A percentile compares a stretch with the other conserved stretches of the same genome.
Evolutionary conservation across 805 yeast genomes (phyloP).

Genomic region (Teunomyces lycoperdinae): DNA sequence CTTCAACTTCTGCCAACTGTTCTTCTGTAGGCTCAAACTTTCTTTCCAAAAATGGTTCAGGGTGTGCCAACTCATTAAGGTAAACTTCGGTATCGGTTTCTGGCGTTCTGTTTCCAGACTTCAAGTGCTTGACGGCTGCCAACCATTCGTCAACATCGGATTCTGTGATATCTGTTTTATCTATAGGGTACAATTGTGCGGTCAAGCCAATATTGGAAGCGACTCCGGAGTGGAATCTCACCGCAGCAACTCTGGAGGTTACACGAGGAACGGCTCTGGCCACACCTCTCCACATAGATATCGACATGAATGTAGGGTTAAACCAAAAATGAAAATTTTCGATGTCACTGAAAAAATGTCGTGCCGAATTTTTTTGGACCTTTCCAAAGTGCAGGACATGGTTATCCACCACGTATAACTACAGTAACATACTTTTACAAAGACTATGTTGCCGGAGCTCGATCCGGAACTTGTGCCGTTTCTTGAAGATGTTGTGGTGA

Average conservation of each 20-base stretch:
- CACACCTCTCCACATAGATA: constrained; percentile 1
- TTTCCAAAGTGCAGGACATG: not conserved
- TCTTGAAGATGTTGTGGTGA: constrained; percentile 1
- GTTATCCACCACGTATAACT: not conserved
- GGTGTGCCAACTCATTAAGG: constrained; percentile 36
- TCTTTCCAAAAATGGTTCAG: constrained; percentile 32
- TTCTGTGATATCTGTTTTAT: constrained; percentile 36
- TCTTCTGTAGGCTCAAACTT: constrained; percentile 58
- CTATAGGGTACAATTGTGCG: constrained; percentile 37
- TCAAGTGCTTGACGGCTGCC: constrained; percentile 40
- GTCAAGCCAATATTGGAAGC: constrained; percentile 17
- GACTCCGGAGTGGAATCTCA: constrained; percentile 11
- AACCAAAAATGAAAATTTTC: constrained; percentile 5
- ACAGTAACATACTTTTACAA: too few relatives aligned
- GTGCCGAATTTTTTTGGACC: not conserved
- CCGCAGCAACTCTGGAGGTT: not conserved
- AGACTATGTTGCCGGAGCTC: not conserved
- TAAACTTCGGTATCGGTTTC: constrained; percentile 37
- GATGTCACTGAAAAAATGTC: constrained; percentile 5
- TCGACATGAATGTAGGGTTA: not conserved
- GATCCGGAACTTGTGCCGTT: not conserved
- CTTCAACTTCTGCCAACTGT: constrained; percentile 58
- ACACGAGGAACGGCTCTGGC: constrained; percentile 2
- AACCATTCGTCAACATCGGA: constrained; percentile 48
- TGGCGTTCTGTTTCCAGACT: constrained; percentile 24